Evolutionary conservation across 106 monocot genomes (phyloP), one percentile per base, ranked within the genome.

Genomic region (Vanilla planifolia): DNA sequence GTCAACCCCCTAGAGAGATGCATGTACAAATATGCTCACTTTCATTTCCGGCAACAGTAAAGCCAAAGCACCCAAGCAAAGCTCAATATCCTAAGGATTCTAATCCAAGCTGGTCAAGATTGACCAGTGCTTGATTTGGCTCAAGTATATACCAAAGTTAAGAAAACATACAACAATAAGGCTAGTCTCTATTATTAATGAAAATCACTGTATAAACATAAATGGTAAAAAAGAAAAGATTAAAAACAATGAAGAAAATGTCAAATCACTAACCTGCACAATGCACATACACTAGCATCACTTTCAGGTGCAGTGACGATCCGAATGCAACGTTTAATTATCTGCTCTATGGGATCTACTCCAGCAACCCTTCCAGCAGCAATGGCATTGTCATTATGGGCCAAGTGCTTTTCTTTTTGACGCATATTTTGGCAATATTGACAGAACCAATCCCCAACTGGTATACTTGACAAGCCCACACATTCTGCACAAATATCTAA

Each of bases 361-460:
- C 87, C 87, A 47, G 75, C 63, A 70, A 87, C 72, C 69, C 87
- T 82, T 65, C 87, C 87, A 71, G 81, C 87, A 61, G 87, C 87
- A 70, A 87, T 87, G 13, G 87, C 82, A 82, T 87, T 87, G 39
- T 70, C 77, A 71, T 77, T 77, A 51, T 43, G 37, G 20, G 56
- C 51, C 43, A 77, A 10, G 61, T 42, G 57, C 28, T 53, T 71
- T 28, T 77, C 77, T 48, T 66, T 65, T 34, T 77, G 65, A 60
- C 66, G 77, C 42, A 77, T 25, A 46, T 55, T 63, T 64, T 81
- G 60, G 60, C 86, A 87, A 68, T 63, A 81, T 32, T 68, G 78
- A 58, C 86, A 81, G 51, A 61, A 70, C 75, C 78, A 87, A 33
- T 81, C 67, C 14, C 72, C 86, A 25, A 27, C 23, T 29, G 81